Evolutionary conservation across 192 early-diverging fungal species (phyloP).

Genomic region (Entophlyctis luteolus): DNA sequence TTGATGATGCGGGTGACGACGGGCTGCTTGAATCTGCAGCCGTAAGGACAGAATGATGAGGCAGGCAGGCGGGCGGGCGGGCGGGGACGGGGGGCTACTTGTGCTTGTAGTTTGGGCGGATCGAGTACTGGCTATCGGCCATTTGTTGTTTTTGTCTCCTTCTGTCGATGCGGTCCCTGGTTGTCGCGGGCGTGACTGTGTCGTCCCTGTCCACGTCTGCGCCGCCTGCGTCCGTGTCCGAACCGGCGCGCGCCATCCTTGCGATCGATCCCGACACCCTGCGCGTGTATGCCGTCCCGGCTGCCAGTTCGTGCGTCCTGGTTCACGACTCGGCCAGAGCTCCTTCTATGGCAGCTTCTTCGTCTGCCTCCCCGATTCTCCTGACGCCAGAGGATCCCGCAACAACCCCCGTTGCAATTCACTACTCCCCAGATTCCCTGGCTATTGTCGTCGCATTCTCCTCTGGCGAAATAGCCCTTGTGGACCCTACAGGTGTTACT

Average conservation of each 20-base stretch:
- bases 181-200: no score
- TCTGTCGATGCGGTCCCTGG: background rate
- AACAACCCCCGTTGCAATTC: background rate
- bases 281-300: background rate
- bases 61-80: background rate
- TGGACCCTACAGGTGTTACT: no score
- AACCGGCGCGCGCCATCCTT: background rate
- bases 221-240: background rate
- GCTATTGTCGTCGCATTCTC: background rate
- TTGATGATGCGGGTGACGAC: conserved; percentile 44
- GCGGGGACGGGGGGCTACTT: conserved; percentile 33
- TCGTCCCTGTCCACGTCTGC: no score
- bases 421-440: background rate
- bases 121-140: conserved; percentile 35
- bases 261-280: background rate
- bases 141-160: background rate
- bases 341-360: background rate
- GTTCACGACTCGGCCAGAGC: background rate
- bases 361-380: background rate
- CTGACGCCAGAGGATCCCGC: background rate
- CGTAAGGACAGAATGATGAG: background rate
- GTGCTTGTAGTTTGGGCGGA: conserved; percentile 58
- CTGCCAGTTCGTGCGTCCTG: background rate
- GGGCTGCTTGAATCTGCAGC: conserved; percentile 51
- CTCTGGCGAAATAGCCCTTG: background rate